Percentiles rank a stretch among this genome's conserved stretches.
Evolutionary conservation across 768 basidiomycete species (phyloP).

Genomic region (Lactarius hatsudake): DNA sequence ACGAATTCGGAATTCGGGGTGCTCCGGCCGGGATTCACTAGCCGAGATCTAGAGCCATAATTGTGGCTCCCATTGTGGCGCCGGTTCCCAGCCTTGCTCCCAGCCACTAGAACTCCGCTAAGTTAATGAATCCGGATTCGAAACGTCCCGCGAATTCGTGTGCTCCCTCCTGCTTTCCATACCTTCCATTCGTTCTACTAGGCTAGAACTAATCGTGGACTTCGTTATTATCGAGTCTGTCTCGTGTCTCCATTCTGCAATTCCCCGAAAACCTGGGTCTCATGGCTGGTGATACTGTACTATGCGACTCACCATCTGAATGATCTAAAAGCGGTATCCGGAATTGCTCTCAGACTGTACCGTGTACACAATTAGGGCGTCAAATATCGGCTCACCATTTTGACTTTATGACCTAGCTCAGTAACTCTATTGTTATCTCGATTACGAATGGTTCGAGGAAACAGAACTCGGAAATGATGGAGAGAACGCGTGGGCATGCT

Average conservation of each 20-base stretch:
- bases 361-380: neutral
- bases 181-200: no score
- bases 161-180: no score
- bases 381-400: neutral
- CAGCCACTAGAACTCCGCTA: no score
- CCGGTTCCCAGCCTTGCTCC: no score
- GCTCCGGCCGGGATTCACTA: no score
- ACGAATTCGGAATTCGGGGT: no score
- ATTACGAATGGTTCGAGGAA: neutral
- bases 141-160: no score
- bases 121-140: no score
- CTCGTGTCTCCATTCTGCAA: neutral
- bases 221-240: neutral
- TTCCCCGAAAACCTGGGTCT: neutral
- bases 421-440: neutral
- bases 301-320: neutral
- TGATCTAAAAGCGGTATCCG: neutral
- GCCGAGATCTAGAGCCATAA: no score
- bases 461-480: neutral
- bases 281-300: neutral
- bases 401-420: neutral
- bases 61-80: no score
- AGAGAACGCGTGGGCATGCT: neutral
- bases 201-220: neutral
- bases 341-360: neutral